phyloP scores from a whole-genome alignment of 768 basidiomycete species.

The Suillus sp. region DNA sequence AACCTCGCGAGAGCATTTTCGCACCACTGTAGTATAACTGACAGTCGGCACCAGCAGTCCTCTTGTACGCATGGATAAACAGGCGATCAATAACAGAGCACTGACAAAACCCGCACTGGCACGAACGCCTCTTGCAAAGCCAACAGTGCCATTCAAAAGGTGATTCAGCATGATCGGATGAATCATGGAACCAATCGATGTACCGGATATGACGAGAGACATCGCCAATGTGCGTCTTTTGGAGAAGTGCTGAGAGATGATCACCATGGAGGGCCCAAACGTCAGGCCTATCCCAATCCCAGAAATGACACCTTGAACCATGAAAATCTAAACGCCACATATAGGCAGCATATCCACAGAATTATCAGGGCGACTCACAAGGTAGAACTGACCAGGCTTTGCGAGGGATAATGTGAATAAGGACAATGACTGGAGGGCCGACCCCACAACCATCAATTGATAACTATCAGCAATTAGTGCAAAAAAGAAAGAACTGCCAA shows the following conservation, averaged over 20 bases:
- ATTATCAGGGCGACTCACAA: slow-evolving; percentile 24
- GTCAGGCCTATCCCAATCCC: neutral
- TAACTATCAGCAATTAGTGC: neutral
- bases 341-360: neutral
- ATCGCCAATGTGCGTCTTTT: neutral
- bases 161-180: neutral
- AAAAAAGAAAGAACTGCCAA: neutral
- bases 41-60: neutral
- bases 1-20: neutral
- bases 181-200: neutral
- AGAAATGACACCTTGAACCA: neutral
- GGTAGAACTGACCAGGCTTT: slow-evolving; percentile 37
- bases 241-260: neutral
- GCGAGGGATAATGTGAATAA: slow-evolving; percentile 41
- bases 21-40: neutral
- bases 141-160: neutral
- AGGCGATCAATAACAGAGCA: neutral
- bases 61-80: neutral
- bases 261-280: neutral
- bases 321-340: neutral
- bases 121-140: neutral
- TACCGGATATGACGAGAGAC: neutral
- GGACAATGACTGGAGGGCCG: slow-evolving; percentile 30
- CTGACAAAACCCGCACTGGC: neutral
- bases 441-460: slow-evolving; percentile 25